A percentile compares a stretch with the other conserved stretches of the same genome.
These are phyloP conservation scores for Arthroderma uncinatum DNA, from an alignment of 2,329 filamentous ascomycete genomes.

Conservation along the genomic window DNA sequence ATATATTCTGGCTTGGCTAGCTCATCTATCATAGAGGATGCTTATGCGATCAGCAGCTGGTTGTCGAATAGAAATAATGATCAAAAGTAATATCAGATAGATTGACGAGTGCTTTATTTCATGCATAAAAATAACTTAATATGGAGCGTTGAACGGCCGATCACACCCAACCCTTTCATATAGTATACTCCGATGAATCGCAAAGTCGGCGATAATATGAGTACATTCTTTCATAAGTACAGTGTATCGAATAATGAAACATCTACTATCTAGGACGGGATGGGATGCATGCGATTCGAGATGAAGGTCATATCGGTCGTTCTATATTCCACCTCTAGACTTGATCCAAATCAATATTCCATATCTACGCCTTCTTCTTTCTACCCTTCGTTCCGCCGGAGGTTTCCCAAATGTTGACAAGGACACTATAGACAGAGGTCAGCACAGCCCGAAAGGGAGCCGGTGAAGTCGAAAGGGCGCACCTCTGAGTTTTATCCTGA, in stretches of 20 bases:
- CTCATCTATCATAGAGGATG: neutral
- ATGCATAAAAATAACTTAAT: neutral
- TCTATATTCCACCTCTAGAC: neutral
- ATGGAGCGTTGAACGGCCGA: too few species aligned
- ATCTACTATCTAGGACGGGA: neutral
- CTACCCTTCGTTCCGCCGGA: neutral
- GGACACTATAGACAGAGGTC: slow-evolving; percentile 24
- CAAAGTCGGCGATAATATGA: neutral
- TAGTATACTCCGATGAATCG: too few species aligned
- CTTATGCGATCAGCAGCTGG: neutral
- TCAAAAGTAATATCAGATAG: neutral
- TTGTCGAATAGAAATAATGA: neutral
- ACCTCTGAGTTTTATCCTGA: slow-evolving; percentile 50
- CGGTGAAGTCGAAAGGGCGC: slow-evolving; percentile 9
- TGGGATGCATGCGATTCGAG: too few species aligned
- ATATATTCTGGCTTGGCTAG: neutral
- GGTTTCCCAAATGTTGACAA: slow-evolving; percentile 40
- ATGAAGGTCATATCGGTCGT: neutral
- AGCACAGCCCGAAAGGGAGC: neutral
- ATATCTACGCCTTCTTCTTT: neutral
- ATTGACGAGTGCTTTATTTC: neutral
- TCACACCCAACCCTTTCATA: too few species aligned
- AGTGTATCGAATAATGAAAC: neutral
- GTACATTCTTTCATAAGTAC: neutral
- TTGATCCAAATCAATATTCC: neutral